phyloP scores from a whole-genome alignment of 2,329 filamentous ascomycete species.

The Hypomyces perniciosus region DNA sequence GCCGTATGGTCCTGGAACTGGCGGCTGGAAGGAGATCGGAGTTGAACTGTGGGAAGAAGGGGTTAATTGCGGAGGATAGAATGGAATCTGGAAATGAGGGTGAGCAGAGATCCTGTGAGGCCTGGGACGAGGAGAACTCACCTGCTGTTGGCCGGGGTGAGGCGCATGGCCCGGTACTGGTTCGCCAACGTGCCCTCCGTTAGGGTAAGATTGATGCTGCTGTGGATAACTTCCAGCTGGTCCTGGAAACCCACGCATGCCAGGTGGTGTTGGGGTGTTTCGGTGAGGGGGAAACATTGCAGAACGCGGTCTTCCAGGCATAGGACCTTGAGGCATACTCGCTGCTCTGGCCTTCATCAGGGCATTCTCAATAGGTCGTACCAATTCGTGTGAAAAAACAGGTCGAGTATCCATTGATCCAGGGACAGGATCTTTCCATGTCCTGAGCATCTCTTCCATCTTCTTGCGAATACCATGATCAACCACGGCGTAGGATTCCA shows the following conservation, averaged over 20 bases:
- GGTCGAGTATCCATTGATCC: slow-evolving; percentile 89
- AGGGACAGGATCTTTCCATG: slow-evolving; percentile 95
- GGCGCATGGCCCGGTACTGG: slow-evolving; percentile 5
- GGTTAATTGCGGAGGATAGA: slow-evolving; percentile 34
- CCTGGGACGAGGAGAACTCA: slow-evolving; percentile 12
- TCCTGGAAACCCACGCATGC: slow-evolving; percentile 26
- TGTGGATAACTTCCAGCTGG: slow-evolving; percentile 20
- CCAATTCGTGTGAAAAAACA: slow-evolving; percentile 83
- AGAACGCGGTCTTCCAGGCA: slow-evolving; percentile 44
- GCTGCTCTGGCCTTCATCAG: slow-evolving; percentile 72
- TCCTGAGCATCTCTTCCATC: slow-evolving; percentile 95
- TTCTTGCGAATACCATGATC: slow-evolving; percentile 76
- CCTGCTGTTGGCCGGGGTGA: slow-evolving; percentile 24
- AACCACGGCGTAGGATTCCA: slow-evolving; percentile 91
- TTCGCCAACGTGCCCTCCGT: slow-evolving; percentile 25
- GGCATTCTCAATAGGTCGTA: slow-evolving; percentile 87
- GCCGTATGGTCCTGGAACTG: slow-evolving; percentile 34
- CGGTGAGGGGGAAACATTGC: slow-evolving; percentile 56
- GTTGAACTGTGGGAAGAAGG: slow-evolving; percentile 32
- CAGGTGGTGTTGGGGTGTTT: slow-evolving; percentile 69
- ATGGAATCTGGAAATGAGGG: slow-evolving; percentile 2
- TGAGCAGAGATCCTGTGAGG: neutral
- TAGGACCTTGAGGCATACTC: slow-evolving; percentile 47
- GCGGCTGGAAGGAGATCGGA: slow-evolving; percentile 37
- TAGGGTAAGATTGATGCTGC: slow-evolving; percentile 24